These are phyloP conservation scores for Allomyces javanicus DNA, from an alignment of 192 early-diverging fungal genomes.

Conservation along the genomic window DNA sequence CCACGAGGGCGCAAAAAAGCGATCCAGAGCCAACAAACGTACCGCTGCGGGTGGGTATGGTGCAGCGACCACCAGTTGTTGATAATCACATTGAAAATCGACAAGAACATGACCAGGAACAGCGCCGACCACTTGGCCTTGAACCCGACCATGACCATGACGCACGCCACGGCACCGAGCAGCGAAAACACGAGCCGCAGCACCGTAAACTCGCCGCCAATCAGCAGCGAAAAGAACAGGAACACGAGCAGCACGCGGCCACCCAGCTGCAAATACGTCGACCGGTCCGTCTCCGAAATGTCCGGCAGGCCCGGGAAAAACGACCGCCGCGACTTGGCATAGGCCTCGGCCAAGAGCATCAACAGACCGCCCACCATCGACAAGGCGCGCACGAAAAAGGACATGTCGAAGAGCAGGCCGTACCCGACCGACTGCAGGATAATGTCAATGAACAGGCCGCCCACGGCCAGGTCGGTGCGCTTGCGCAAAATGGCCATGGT, in stretches of 20 bases:
- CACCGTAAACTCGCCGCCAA: slow-evolving; percentile 62
- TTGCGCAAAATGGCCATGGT: slow-evolving; percentile 61
- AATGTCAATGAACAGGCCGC: slow-evolving; percentile 59
- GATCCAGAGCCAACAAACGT: slow-evolving; percentile 3
- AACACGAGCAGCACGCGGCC: slow-evolving; percentile 83
- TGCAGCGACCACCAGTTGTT: slow-evolving; percentile 94
- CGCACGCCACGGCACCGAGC: slow-evolving; percentile 60
- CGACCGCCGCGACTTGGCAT: slow-evolving; percentile 37
- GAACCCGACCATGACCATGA: slow-evolving; percentile 93
- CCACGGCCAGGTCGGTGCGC: slow-evolving; percentile 64
- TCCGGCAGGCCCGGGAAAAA: slow-evolving; percentile 79
- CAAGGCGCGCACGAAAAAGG: slow-evolving; percentile 78
- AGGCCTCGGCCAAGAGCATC: slow-evolving; percentile 76
- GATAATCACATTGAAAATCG: slow-evolving; percentile 72
- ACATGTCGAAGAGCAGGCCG: slow-evolving; percentile 73
- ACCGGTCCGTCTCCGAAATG: slow-evolving; percentile 60
- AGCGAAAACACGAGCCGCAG: slow-evolving; percentile 46
- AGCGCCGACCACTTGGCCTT: slow-evolving; percentile 94
- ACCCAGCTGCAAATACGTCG: slow-evolving; percentile 79
- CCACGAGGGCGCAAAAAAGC: background rate
- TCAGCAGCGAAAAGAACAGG: slow-evolving; percentile 73
- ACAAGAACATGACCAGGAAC: slow-evolving; percentile 73
- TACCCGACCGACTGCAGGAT: slow-evolving; percentile 81
- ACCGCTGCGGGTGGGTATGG: slow-evolving; percentile 50
- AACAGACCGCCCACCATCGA: slow-evolving; percentile 86